These are phyloP conservation scores for Kondoa malvinella DNA, from an alignment of 768 basidiomycete genomes.

Conservation along the genomic window DNA sequence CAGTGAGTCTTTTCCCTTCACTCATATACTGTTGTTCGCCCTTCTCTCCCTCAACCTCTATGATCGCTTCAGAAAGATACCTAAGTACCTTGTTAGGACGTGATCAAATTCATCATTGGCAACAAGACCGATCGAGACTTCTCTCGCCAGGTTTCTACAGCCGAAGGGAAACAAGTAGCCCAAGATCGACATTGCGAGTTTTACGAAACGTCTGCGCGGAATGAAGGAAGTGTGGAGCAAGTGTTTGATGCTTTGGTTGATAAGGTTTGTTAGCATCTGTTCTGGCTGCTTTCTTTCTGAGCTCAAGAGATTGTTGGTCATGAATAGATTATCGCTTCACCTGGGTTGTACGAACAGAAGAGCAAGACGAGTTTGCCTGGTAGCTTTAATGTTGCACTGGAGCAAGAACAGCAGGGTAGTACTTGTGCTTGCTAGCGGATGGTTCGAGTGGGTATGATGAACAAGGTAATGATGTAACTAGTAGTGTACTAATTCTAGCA, in stretches of 20 bases:
- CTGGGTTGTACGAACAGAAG: neutral
- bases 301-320: neutral
- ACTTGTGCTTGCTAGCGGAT: neutral
- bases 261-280: neutral
- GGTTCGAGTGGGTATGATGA: no score
- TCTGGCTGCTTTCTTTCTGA: neutral
- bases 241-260: neutral
- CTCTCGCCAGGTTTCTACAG: constrained; percentile 54
- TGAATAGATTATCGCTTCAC: neutral
- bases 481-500: no score
- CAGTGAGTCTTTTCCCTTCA: constrained; percentile 2
- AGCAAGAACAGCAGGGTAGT: neutral
- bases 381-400: neutral
- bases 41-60: neutral
- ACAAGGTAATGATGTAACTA: no score
- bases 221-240: neutral
- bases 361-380: neutral
- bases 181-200: constrained; percentile 32
- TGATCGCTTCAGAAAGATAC: neutral
- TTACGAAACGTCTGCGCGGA: neutral
- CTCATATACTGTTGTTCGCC: neutral
- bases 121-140: constrained; percentile 81
- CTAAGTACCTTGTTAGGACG: constrained; percentile 46
- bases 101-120: constrained; percentile 84
- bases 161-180: constrained; percentile 67